phyloP scores from a whole-genome alignment of 768 basidiomycete species.

The Paxillus rubicundulus region DNA sequence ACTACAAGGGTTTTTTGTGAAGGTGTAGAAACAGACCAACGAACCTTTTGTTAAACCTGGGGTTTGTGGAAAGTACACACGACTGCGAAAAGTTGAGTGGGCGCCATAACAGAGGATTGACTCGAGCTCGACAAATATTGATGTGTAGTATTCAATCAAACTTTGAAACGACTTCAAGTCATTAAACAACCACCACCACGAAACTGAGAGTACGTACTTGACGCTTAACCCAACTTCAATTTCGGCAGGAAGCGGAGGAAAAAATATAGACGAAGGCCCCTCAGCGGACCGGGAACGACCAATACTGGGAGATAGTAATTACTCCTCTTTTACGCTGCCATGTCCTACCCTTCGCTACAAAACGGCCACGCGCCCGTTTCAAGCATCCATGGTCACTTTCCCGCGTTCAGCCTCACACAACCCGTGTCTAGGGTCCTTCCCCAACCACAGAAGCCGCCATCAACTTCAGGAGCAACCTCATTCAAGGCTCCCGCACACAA shows the following conservation, averaged over 20 bases:
- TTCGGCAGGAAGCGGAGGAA: background rate
- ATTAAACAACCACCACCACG: background rate
- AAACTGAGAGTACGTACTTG: background rate
- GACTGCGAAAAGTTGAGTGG: no score
- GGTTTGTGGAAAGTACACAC: no score
- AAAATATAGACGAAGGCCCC: background rate
- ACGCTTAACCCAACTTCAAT: background rate
- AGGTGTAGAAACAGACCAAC: no score
- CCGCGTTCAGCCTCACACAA: conserved; percentile 15
- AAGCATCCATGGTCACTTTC: conserved; percentile 17
- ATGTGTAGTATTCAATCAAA: no score
- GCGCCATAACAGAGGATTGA: no score
- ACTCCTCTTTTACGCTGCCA: conserved; percentile 10
- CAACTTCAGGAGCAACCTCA: conserved; percentile 18
- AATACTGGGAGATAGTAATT: conserved; percentile 13
- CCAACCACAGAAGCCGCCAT: conserved; percentile 13
- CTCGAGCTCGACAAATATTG: no score
- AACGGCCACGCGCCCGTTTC: conserved; percentile 13
- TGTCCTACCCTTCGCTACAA: conserved; percentile 32
- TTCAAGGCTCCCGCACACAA: conserved; percentile 80
- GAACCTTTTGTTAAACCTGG: no score
- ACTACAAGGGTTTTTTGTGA: no score
- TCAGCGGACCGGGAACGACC: conserved; percentile 10
- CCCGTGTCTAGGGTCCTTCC: background rate
- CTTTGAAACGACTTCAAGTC: no score